A percentile compares a stretch with the other conserved stretches of the same genome.
Conservation (phyloP, 768 basidiomycete genomes). For the Panus rudis region DNA sequence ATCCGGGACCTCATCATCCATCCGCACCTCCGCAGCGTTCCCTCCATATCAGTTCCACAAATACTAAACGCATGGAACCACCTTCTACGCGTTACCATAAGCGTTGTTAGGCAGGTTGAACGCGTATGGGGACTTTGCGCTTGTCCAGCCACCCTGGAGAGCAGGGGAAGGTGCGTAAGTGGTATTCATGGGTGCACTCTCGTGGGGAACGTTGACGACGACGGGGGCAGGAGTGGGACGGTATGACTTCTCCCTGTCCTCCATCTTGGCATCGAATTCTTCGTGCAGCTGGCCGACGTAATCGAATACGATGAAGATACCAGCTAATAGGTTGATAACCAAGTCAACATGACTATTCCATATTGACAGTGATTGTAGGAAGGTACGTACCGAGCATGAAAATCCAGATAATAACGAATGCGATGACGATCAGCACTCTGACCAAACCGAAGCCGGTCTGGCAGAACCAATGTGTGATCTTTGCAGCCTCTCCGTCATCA, state of each 20-base stretch:
- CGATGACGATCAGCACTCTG: constrained; percentile 36
- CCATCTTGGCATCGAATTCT: constrained; percentile 27
- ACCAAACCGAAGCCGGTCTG: constrained; percentile 33
- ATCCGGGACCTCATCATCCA: too few relatives aligned
- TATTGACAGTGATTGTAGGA: not conserved
- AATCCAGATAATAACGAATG: constrained; percentile 46
- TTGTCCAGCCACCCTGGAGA: constrained; percentile 8
- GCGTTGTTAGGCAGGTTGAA: constrained; percentile 8
- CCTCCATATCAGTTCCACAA: too few relatives aligned
- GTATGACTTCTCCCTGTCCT: constrained; percentile 11
- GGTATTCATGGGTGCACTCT: constrained; percentile 9
- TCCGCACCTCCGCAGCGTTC: too few relatives aligned
- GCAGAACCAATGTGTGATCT: constrained; percentile 32
- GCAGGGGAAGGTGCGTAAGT: constrained; percentile 14
- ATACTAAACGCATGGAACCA: too few relatives aligned
- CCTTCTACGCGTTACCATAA: too few relatives aligned
- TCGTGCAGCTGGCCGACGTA: constrained; percentile 50
- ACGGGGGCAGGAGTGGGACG: constrained; percentile 5
- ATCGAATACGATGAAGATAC: constrained; percentile 42
- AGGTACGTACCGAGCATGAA: constrained; percentile 44
- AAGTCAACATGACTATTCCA: constrained; percentile 5
- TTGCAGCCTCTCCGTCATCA: constrained; percentile 21
- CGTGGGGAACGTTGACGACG: constrained; percentile 13
- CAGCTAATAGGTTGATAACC: constrained; percentile 32
- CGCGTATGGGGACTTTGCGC: constrained; percentile 10